Base-by-base conservation (phyloP, 2,329 filamentous ascomycete genomes). In the Neonectria sp. region DNA sequence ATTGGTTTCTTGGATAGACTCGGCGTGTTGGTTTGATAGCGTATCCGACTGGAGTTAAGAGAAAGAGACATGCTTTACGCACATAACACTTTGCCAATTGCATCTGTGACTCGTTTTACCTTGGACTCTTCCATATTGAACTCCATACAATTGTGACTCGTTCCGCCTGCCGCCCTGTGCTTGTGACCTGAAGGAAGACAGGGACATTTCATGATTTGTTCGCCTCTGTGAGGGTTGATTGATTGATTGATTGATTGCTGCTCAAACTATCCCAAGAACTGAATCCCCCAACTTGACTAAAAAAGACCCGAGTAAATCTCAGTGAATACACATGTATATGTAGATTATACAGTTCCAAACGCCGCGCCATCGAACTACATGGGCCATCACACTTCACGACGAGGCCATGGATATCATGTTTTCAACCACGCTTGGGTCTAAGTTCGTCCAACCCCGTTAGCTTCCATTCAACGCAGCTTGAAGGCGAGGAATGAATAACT, bases 401-500 rank as follows among this genome's bases (percentile, higher is more conserved):
- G 8, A 21, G 24, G 15, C 5, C 12, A 15, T n/a, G 37, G 17
- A 40, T 5, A 15, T 17, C 13, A 27, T 27, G 12, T n/a, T 6
- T 27, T 56, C 63, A 74, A 17, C 71, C 69, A 45, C 72, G 72
- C 61, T 64, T 66, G 27, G 72, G 72, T 25, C 72, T 74, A 31
- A 37, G 2, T 48, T 13, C 33, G 31, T 17, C 25, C 29, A 15
- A 49, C 12, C 12, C 29, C 3, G 31, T 66, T 58, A 61, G 63
- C 33, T n/a, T 40, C 5, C 27, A 53, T 62, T 9, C 7, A 17
- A n/a, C 7, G 6, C 29, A 1, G 13, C 21, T 21, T 21, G 21
- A 21, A 21, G 21, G 21, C 21, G 21, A 21, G 7, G 21, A 5
- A 37, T 25, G 12, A 15, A 17, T 17, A 35, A 82, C 86, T 71